These are phyloP conservation scores for Cryphonectria japonica DNA, from an alignment of 2,329 filamentous ascomycete genomes.

Conservation along the genomic window DNA sequence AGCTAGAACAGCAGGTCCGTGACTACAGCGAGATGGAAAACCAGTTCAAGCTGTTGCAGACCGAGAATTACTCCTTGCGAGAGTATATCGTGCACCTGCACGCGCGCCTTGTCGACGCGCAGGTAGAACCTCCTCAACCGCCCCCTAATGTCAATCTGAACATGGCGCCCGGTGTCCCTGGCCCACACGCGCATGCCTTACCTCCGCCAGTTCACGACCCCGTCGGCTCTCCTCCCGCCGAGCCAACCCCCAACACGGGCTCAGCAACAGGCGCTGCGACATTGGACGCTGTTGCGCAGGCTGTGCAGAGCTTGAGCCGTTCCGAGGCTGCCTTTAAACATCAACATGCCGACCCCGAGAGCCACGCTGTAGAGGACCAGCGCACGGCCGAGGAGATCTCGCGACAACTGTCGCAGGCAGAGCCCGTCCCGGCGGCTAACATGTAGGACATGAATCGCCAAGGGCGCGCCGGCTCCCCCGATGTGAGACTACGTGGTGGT, in stretches of 20 bases:
- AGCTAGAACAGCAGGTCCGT: conserved; percentile 90
- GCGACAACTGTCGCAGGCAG: conserved; percentile 51
- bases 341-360: conserved; percentile 30
- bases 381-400: conserved; percentile 58
- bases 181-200: conserved; percentile 18
- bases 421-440: conserved; percentile 40
- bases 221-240: conserved; percentile 26
- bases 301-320: conserved; percentile 38
- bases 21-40: conserved; percentile 77
- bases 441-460: conserved; percentile 37
- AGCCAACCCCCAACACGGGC: conserved; percentile 30
- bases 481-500: not conserved
- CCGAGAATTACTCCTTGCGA: conserved; percentile 86
- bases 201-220: conserved; percentile 16
- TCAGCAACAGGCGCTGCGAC: conserved; percentile 41
- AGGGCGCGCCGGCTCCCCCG: not conserved
- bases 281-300: conserved; percentile 56
- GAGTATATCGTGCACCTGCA: conserved; percentile 94
- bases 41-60: conserved; percentile 77
- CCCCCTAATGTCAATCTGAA: conserved; percentile 78
- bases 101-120: conserved; percentile 78
- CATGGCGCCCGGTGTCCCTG: conserved; percentile 2
- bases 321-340: conserved; percentile 22
- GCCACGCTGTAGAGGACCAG: conserved; percentile 45
- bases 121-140: conserved; percentile 82